Evolutionary conservation across 208 protist species (phyloP).

Genomic region (Trypanosoma lewisi): DNA sequence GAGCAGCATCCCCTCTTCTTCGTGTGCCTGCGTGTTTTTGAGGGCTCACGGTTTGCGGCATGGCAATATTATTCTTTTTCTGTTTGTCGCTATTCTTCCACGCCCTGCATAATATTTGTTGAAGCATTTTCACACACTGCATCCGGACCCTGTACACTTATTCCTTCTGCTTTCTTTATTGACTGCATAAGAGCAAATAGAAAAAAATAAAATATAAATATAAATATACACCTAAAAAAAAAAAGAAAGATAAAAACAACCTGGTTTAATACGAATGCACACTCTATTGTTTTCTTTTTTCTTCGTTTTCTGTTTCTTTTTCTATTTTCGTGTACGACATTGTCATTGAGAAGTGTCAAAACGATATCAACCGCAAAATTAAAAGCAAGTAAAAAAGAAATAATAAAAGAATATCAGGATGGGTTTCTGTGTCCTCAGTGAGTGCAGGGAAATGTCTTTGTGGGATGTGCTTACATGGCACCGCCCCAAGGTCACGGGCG

Average conservation of each 20-base stretch:
- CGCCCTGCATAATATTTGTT: too few relatives aligned
- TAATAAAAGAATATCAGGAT: constrained; percentile 6
- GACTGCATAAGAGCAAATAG: background rate
- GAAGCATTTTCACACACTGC: too few relatives aligned
- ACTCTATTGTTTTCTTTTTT: background rate
- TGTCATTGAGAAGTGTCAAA: background rate
- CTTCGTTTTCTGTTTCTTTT: background rate
- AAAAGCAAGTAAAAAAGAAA: constrained; percentile 3
- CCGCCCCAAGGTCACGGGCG: constrained; percentile 52
- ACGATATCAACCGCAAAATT: background rate
- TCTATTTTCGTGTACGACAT: background rate
- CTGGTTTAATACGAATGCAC: too few relatives aligned
- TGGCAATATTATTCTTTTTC: background rate
- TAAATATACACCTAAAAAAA: too few relatives aligned
- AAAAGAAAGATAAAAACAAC: too few relatives aligned
- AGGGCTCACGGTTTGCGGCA: background rate
- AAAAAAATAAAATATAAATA: background rate
- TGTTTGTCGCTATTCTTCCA: too few relatives aligned
- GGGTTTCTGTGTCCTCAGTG: constrained; percentile 14
- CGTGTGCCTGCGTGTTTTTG: background rate
- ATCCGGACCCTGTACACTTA: too few relatives aligned
- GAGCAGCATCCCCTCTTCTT: background rate
- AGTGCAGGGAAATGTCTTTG: constrained; percentile 46
- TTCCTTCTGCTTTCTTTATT: constrained; percentile 7
- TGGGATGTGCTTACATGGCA: constrained; percentile 70